phyloP scores from a whole-genome alignment of 1,284 basidiomycete species.

The Boletus mariae region DNA sequence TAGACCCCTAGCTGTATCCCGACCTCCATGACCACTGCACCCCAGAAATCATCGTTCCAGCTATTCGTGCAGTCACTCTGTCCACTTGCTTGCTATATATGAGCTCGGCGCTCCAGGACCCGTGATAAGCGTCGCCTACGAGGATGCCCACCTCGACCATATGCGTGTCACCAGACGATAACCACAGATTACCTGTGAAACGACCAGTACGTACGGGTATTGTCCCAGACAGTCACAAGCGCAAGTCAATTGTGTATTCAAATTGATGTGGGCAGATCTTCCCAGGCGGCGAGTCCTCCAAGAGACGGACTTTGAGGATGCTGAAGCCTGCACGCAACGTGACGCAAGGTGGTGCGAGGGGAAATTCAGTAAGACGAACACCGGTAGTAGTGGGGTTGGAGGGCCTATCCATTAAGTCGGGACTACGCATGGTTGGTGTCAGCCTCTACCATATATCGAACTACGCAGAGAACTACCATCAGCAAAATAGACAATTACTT shows the following conservation, averaged over 20 bases:
- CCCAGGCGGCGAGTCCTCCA: constrained; percentile 13
- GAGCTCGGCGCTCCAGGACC: constrained; percentile 39
- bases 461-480: too few species aligned
- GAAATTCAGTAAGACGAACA: background rate
- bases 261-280: constrained; percentile 10
- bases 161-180: constrained; percentile 35
- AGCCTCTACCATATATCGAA: too few species aligned
- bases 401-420: too few species aligned
- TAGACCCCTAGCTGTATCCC: background rate
- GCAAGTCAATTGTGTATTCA: constrained; percentile 1
- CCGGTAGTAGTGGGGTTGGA: background rate
- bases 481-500: too few species aligned
- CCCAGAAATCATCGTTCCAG: constrained; percentile 21
- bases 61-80: constrained; percentile 34
- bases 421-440: too few species aligned
- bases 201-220: constrained; percentile 30
- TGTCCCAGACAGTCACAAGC: too few species aligned
- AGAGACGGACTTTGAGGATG: background rate
- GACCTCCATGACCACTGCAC: constrained; percentile 24
- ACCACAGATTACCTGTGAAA: constrained; percentile 41
- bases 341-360: constrained; percentile 1
- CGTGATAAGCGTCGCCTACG: constrained; percentile 38
- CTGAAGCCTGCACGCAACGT: background rate
- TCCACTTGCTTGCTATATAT: constrained; percentile 40
- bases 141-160: constrained; percentile 31